A percentile compares a stretch with the other conserved stretches of the same genome.
Conservation (phyloP, 352 stramenopile genomes). For the Halophytophthora polymorphica region DNA sequence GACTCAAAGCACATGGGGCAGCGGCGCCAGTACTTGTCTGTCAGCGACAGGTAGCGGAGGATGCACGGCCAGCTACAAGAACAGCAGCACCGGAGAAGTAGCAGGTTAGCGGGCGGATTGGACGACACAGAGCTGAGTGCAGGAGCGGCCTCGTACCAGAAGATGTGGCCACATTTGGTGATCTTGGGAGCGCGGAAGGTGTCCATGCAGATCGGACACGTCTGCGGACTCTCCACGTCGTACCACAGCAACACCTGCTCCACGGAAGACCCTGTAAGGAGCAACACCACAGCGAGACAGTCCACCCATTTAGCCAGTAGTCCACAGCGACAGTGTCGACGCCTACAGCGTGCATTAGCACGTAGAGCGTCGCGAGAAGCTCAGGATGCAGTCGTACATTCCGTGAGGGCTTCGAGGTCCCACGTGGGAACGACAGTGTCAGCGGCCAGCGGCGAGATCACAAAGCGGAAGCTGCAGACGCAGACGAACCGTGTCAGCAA, state of each 20-base stretch:
- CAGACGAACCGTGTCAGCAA: constrained; percentile 2
- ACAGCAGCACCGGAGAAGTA: not conserved
- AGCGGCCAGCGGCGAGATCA: constrained; percentile 56
- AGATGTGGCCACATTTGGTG: constrained; percentile 84
- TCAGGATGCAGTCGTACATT: constrained; percentile 52
- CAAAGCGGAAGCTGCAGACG: constrained; percentile 69
- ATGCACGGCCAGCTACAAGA: constrained; percentile 75
- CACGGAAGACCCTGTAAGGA: constrained; percentile 66
- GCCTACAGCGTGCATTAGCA: not conserved
- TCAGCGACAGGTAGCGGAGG: constrained; percentile 77
- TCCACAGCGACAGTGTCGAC: not conserved
- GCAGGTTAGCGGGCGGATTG: not conserved
- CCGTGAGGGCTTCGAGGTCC: constrained; percentile 74
- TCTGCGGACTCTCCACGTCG: constrained; percentile 48
- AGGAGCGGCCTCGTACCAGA: constrained; percentile 45
- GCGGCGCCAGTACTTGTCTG: constrained; percentile 85
- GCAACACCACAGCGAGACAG: not conserved
- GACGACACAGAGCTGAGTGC: not conserved
- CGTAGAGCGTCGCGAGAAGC: not conserved
- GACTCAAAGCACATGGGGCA: constrained; percentile 88
- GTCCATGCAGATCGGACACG: constrained; percentile 83
- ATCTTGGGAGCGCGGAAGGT: constrained; percentile 78
- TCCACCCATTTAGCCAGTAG: no score
- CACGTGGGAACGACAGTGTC: constrained; percentile 48
- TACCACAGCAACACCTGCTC: constrained; percentile 83